phyloP scores from a whole-genome alignment of 2,329 filamentous ascomycete genomes.

The Aspergillus clavatus region DNA sequence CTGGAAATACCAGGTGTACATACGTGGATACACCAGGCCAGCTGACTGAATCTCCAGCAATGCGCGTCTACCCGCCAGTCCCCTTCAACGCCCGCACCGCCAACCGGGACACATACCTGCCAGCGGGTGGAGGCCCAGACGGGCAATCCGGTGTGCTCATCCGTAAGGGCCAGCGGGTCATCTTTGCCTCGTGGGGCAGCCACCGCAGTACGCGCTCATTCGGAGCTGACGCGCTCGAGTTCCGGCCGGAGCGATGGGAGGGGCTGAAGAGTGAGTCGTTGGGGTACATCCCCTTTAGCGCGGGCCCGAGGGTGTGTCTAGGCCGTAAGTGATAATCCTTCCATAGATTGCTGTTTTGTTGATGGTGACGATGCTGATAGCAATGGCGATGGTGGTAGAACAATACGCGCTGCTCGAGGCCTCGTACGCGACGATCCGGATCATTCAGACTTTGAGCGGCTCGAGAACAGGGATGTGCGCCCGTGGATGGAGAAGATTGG shows the following conservation, averaged over 20 bases:
- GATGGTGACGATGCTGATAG: not conserved
- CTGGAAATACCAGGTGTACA: too few species aligned
- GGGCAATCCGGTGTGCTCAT: slow-evolving; percentile 24
- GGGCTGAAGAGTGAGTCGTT: slow-evolving; percentile 24
- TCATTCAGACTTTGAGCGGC: slow-evolving; percentile 11
- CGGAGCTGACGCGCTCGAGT: slow-evolving; percentile 23
- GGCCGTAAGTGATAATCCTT: slow-evolving; percentile 3
- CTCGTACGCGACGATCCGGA: slow-evolving; percentile 11
- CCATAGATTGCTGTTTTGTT: not conserved
- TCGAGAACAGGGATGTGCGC: slow-evolving; percentile 6
- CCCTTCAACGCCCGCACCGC: slow-evolving; percentile 5
- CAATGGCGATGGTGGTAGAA: slow-evolving; percentile 3
- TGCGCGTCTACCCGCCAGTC: slow-evolving; percentile 6
- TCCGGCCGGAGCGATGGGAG: slow-evolving; percentile 33
- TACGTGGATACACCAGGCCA: not conserved
- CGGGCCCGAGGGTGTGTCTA: slow-evolving; percentile 41
- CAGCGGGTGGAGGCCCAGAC: slow-evolving; percentile 28
- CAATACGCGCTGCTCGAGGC: slow-evolving; percentile 10
- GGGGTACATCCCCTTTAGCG: slow-evolving; percentile 44
- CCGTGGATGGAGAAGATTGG: slow-evolving; percentile 11
- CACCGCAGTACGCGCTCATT: slow-evolving; percentile 27
- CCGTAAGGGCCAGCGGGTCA: slow-evolving; percentile 16
- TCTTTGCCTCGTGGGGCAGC: slow-evolving; percentile 22
- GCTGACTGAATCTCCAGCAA: not conserved
- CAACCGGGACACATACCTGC: slow-evolving; percentile 14